Conservation (phyloP, 768 basidiomycete species). For the Macrolepiota dolichaula region DNA sequence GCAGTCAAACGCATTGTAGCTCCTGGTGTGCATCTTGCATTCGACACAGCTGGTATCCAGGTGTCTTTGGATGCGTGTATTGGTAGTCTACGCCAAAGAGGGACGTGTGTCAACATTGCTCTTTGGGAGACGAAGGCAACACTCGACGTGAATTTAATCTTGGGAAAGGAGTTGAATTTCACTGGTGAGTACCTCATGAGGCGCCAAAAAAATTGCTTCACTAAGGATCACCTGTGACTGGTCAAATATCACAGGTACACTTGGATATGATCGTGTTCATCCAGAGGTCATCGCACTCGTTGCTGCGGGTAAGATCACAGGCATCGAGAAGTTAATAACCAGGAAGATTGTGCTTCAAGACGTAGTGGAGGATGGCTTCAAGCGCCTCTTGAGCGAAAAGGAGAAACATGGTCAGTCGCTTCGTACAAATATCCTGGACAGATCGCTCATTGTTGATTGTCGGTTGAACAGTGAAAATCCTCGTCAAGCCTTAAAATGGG, state of each 20-base stretch:
- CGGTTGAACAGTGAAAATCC: constrained; percentile 30
- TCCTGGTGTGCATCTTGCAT: constrained; percentile 40
- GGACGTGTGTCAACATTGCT: constrained; percentile 38
- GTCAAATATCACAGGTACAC: constrained; percentile 22
- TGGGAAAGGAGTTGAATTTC: constrained; percentile 34
- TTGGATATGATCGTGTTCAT: constrained; percentile 37
- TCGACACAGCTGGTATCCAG: constrained; percentile 45
- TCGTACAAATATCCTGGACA: neutral
- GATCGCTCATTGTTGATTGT: neutral
- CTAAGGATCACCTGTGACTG: neutral
- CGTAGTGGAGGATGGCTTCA: constrained; percentile 39
- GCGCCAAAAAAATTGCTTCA: neutral
- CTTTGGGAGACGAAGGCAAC: constrained; percentile 35
- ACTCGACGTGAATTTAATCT: constrained; percentile 33
- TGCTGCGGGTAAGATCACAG: constrained; percentile 32
- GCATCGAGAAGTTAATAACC: constrained; percentile 40
- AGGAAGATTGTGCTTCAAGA: constrained; percentile 37
- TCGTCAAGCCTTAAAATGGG: constrained; percentile 25
- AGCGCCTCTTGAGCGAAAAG: constrained; percentile 36
- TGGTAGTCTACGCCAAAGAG: constrained; percentile 31
- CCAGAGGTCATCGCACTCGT: constrained; percentile 36
- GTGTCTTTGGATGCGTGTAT: constrained; percentile 33
- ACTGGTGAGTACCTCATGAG: constrained; percentile 25
- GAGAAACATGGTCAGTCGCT: constrained; percentile 33
- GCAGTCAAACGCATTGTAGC: constrained; percentile 25